Evolutionary conservation across 805 yeast genomes (phyloP).

Genomic region (Saccharomycopsis capsularis): DNA sequence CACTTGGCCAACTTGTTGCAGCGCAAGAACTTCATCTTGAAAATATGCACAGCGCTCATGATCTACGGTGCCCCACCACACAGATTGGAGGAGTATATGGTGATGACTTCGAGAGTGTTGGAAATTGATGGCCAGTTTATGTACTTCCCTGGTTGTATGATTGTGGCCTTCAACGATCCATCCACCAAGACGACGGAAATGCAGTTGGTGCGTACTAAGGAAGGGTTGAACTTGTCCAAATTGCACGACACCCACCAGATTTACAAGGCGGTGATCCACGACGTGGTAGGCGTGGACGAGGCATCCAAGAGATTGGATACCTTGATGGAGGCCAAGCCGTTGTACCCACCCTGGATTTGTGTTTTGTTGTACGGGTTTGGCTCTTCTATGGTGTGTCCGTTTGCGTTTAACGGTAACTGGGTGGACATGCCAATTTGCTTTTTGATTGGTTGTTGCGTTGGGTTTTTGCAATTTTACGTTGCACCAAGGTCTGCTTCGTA

Average conservation of each 20-base stretch:
- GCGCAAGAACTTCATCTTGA: conserved; percentile 76
- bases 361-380: conserved; percentile 76
- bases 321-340: conserved; percentile 50
- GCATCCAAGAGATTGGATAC: conserved; percentile 68
- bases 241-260: conserved; percentile 75
- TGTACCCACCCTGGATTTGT: conserved; percentile 70
- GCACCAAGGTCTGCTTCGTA: conserved; percentile 79
- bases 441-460: conserved; percentile 75
- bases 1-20: conserved; percentile 87
- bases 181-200: conserved; percentile 93
- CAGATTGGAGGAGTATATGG: conserved; percentile 86
- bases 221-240: conserved; percentile 81
- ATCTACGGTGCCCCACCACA: conserved; percentile 95
- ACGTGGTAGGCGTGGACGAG: conserved; percentile 79
- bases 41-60: conserved; percentile 87
- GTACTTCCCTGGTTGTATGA: conserved; percentile 93
- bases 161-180: conserved; percentile 88
- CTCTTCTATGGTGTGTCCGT: conserved; percentile 74
- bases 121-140: conserved; percentile 91
- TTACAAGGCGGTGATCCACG: conserved; percentile 88
- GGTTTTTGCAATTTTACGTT: conserved; percentile 70
- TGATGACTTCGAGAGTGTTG: conserved; percentile 84
- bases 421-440: conserved; percentile 77
- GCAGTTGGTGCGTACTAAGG: conserved; percentile 78
- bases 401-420: conserved; percentile 85